Evolutionary conservation across 2,329 filamentous ascomycete genomes (phyloP).

Genomic region (Talaromyces sp.): DNA sequence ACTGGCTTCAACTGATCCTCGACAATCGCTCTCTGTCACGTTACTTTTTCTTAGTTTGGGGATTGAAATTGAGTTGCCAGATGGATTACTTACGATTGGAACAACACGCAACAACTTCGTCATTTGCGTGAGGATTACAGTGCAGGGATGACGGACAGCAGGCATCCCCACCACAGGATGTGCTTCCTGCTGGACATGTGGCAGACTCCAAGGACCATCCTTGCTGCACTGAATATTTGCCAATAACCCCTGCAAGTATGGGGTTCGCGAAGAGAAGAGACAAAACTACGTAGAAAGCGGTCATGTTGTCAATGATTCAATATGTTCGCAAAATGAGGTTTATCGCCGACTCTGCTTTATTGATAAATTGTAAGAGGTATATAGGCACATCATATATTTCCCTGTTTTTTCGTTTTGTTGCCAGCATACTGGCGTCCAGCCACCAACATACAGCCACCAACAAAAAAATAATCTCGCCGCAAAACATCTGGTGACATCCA

Average conservation of each 20-base stretch:
- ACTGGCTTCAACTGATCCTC: neutral
- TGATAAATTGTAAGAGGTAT: too few species aligned
- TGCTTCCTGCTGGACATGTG: slow-evolving; percentile 1
- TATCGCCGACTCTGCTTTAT: too few species aligned
- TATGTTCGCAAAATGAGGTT: too few species aligned
- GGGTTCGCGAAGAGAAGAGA: neutral
- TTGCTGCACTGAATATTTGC: slow-evolving; percentile 2
- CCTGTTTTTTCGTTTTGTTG: too few species aligned
- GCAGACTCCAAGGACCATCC: slow-evolving; percentile 7
- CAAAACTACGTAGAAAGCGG: neutral
- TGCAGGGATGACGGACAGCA: slow-evolving; percentile 4
- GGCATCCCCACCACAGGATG: slow-evolving; percentile 1
- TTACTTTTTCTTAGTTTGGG: neutral
- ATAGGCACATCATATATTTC: neutral
- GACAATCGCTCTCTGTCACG: neutral
- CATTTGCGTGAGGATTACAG: slow-evolving; percentile 2
- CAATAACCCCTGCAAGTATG: neutral
- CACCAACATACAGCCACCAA: neutral
- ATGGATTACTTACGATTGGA: neutral
- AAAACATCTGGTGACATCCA: neutral
- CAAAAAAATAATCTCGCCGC: too few species aligned
- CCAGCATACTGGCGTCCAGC: neutral
- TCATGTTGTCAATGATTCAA: too few species aligned
- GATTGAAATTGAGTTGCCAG: neutral
- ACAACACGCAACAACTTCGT: slow-evolving; percentile 5